Evolutionary conservation across 2,329 filamentous ascomycete species (phyloP), one percentile per base, ranked within the genome.

Genomic region (Ciborinia camelliae): DNA sequence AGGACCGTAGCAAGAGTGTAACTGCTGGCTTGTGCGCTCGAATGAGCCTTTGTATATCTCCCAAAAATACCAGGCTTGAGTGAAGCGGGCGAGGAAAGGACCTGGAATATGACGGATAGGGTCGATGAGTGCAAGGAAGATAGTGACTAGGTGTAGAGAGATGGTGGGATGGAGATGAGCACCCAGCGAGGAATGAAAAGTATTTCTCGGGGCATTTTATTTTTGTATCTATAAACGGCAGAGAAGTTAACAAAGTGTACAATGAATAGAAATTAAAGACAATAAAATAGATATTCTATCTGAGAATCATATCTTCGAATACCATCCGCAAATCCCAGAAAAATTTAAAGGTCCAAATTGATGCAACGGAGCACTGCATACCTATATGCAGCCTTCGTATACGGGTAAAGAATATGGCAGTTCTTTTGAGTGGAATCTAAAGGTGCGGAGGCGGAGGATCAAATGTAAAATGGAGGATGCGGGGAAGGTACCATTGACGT

Each of bases 1-100:
- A 18, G 79, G 79, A 1, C 80, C 80, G 68, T 82, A 81, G 68
- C 75, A 77, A 28, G 71, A 69, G 72, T 82, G 81, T 4, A 83
- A 74, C 1, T 43, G 32, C 4, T 70, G 59, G 43, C 70, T 68
- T 12, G 63, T 51, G 1, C 60, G 51, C 39, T 71, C 54, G 30
- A 61, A 69, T 18, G 48, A 30, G 23, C 66, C 63, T 51, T 65
- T 41, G 26, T 75, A 65, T 48, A 66, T 74, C 4, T 70, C 66
- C 28, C 81, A 73, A 54, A 80, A 79, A 45, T 67, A 66, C 79
- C 80, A 83, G 4, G 80, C 68, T 4, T 75, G 73, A 8, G 78
- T 79, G 64, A 82, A 77, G 15, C 80, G 75, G 18, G 81, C 75
- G 37, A 76, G 72, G 54, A 80, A 77, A 0, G 81, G 81, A 0